Percentiles rank a stretch among this genome's conserved stretches.
Evolutionary conservation across 768 basidiomycete species (phyloP).

Genomic region (Termitomyces sp.): DNA sequence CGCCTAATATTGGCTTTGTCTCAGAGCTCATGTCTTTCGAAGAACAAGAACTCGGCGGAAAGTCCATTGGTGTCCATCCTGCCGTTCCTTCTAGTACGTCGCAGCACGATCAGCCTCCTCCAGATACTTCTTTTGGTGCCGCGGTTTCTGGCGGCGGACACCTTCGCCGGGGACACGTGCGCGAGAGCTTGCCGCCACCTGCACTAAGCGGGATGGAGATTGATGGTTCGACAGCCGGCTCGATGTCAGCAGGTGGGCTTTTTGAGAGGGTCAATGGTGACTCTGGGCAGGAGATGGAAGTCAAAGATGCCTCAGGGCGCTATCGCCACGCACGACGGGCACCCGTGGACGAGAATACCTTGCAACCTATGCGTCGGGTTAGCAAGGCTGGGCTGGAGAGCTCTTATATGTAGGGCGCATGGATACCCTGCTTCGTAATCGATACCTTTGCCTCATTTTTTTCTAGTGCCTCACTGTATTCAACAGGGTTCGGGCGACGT

Average conservation of each 20-base stretch:
- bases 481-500: not conserved
- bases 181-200: slow-evolving; percentile 71
- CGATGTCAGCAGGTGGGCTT: slow-evolving; percentile 32
- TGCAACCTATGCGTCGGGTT: slow-evolving; percentile 86
- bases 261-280: slow-evolving; percentile 51
- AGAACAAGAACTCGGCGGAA: slow-evolving; percentile 79
- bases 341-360: slow-evolving; percentile 81
- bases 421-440: slow-evolving; percentile 5
- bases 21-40: slow-evolving; percentile 97
- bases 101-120: slow-evolving; percentile 18
- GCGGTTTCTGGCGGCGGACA: slow-evolving; percentile 33
- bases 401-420: slow-evolving; percentile 19
- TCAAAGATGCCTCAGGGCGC: slow-evolving; percentile 79
- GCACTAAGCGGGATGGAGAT: slow-evolving; percentile 14
- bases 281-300: slow-evolving; percentile 80
- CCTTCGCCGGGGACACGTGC: slow-evolving; percentile 51
- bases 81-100: slow-evolving; percentile 19
- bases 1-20: slow-evolving; percentile 96
- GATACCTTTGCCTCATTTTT: not conserved
- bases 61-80: slow-evolving; percentile 63
- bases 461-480: not conserved
- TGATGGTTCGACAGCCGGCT: slow-evolving; percentile 25
- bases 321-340: slow-evolving; percentile 85
- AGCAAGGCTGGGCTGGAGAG: slow-evolving; percentile 94
- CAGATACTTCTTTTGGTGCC: slow-evolving; percentile 32